phyloP scores from a whole-genome alignment of 148 eudicot genomes.

The Hydrangea macrophylla region DNA sequence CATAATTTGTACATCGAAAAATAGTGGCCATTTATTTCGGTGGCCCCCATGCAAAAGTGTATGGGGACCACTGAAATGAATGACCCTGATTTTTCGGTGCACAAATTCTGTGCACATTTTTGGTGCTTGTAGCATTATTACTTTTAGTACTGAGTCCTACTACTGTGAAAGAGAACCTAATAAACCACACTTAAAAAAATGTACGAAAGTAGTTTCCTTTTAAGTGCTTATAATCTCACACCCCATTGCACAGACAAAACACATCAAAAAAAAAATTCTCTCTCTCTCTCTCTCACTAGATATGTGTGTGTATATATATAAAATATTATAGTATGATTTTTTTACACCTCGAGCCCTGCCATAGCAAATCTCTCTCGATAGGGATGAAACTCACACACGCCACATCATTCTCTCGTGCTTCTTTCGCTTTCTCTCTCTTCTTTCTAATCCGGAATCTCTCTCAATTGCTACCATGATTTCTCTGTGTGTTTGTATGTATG shows the following conservation, averaged over 20 bases:
- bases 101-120: too few species aligned
- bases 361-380: conserved; percentile 34
- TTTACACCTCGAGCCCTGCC: conserved; percentile 26
- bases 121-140: too few species aligned
- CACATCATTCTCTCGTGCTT: conserved; percentile 39
- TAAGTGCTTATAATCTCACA: conserved; percentile 19
- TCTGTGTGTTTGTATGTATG: neutral
- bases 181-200: too few species aligned
- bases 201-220: too few species aligned
- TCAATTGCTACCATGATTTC: conserved; percentile 23
- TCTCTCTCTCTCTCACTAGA: neutral
- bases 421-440: conserved; percentile 5
- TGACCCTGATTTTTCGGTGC: too few species aligned
- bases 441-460: conserved; percentile 13
- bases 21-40: too few species aligned
- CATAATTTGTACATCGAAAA: too few species aligned
- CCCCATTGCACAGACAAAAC: conserved; percentile 9
- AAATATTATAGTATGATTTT: neutral
- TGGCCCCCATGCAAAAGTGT: too few species aligned
- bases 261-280: neutral
- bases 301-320: neutral
- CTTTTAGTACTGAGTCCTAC: too few species aligned
- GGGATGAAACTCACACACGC: conserved; percentile 32
- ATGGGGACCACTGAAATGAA: too few species aligned
- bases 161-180: too few species aligned